Percentiles rank a stretch among this genome's conserved stretches.
Evolutionary conservation across 805 yeast species (phyloP).

Genomic region (Metschnikowia matae): DNA sequence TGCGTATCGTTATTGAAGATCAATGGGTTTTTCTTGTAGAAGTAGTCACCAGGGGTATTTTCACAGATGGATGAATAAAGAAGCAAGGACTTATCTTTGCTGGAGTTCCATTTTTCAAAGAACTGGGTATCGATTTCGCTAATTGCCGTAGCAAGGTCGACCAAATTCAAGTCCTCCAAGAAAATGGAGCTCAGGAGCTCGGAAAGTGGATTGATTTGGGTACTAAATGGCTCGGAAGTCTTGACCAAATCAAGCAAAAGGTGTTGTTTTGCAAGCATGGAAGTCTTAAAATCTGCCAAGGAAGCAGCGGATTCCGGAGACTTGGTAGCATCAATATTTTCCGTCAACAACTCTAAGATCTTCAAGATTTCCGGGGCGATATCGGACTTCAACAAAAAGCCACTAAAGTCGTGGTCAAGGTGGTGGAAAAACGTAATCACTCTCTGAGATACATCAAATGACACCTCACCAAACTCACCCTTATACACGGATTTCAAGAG

Average conservation of each 20-base stretch:
- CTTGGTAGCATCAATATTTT: background rate
- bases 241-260: slow-evolving; percentile 24
- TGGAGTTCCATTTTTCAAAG: slow-evolving; percentile 71
- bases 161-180: slow-evolving; percentile 46
- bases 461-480: slow-evolving; percentile 22
- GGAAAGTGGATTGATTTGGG: slow-evolving; percentile 19
- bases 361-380: slow-evolving; percentile 56
- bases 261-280: slow-evolving; percentile 50
- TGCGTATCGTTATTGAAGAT: slow-evolving; percentile 63
- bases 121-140: slow-evolving; percentile 64
- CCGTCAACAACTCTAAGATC: slow-evolving; percentile 45
- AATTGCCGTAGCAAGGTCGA: slow-evolving; percentile 58
- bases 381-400: slow-evolving; percentile 63
- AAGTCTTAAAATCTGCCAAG: slow-evolving; percentile 49
- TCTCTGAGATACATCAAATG: slow-evolving; percentile 43
- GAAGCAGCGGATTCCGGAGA: slow-evolving; percentile 17
- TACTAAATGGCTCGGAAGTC: background rate
- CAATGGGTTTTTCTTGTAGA: slow-evolving; percentile 64
- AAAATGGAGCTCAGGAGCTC: slow-evolving; percentile 45
- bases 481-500: slow-evolving; percentile 21
- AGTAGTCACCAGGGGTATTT: slow-evolving; percentile 17
- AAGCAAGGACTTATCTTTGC: slow-evolving; percentile 70
- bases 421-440: slow-evolving; percentile 51
- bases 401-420: slow-evolving; percentile 56
- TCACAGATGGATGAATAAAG: slow-evolving; percentile 46